Conservation (phyloP, 2,329 filamentous ascomycete genomes). For the Samsoniella hepiali region DNA sequence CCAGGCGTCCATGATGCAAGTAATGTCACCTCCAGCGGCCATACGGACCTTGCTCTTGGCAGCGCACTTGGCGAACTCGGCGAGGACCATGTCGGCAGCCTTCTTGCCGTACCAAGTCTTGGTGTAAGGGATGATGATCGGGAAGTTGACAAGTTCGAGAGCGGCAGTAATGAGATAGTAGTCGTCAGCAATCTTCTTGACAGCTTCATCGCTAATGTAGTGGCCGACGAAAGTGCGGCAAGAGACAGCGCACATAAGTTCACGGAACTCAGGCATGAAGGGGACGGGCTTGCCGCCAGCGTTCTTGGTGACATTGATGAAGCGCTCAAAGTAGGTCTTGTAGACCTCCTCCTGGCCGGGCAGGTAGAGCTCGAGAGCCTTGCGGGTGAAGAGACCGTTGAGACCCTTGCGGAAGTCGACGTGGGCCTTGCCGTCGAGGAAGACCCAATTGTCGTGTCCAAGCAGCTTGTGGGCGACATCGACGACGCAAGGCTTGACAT, state of each 20-base stretch:
- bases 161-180: conserved; percentile 96
- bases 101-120: conserved; percentile 98
- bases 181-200: conserved; percentile 93
- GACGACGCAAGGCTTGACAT: conserved; percentile 94
- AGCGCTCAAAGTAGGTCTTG: conserved; percentile 77
- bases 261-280: conserved; percentile 90
- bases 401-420: conserved; percentile 97
- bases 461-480: conserved; percentile 92
- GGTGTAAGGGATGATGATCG: conserved; percentile 91
- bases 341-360: conserved; percentile 92
- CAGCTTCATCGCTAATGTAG: conserved; percentile 85
- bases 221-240: conserved; percentile 96
- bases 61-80: conserved; percentile 85
- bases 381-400: conserved; percentile 89
- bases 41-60: conserved; percentile 92
- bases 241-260: conserved; percentile 91
- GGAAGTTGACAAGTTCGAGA: conserved; percentile 96
- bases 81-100: conserved; percentile 85
- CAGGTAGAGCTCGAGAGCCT: conserved; percentile 82
- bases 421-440: conserved; percentile 90
- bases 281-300: conserved; percentile 70
- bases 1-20: conserved; percentile 96
- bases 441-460: conserved; percentile 91
- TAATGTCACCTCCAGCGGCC: conserved; percentile 79
- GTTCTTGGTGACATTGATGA: conserved; percentile 70